phyloP scores from a whole-genome alignment of 2,329 filamentous ascomycete species.

The Ophiostoma quercus region DNA sequence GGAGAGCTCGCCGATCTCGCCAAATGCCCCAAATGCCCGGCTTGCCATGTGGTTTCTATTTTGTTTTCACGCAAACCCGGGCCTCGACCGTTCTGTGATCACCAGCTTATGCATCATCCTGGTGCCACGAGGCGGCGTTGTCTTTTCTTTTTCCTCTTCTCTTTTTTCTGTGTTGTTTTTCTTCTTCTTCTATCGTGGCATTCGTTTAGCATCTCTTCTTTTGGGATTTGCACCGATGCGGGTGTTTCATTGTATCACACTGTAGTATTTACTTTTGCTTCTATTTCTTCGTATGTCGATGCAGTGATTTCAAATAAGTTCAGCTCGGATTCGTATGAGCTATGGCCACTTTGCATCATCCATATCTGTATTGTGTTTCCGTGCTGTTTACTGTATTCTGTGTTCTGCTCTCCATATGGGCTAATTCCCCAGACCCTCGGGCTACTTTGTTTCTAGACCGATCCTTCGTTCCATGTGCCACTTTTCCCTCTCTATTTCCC shows the following conservation, averaged over 20 bases:
- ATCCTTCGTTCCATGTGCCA: not conserved
- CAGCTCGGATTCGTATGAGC: no score
- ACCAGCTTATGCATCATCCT: not conserved
- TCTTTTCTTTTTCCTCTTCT: not conserved
- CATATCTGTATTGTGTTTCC: no score
- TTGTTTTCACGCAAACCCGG: not conserved
- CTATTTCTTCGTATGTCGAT: no score
- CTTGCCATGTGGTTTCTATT: constrained; percentile 6
- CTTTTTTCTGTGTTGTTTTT: not conserved
- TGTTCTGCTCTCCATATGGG: not conserved
- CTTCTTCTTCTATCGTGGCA: not conserved
- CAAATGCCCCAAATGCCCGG: not conserved
- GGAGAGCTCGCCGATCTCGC: not conserved
- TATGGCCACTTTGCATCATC: no score
- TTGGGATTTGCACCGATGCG: not conserved
- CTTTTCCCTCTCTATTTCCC: not conserved
- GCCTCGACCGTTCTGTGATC: constrained; percentile 1
- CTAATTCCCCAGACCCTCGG: not conserved
- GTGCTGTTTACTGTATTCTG: no score
- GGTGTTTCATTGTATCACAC: no score
- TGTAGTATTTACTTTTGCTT: no score
- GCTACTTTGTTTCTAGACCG: not conserved
- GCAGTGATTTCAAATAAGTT: no score
- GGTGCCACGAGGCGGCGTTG: constrained; percentile 1
- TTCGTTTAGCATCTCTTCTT: not conserved